Evolutionary conservation across 1,284 basidiomycete genomes (phyloP), one percentile per base, ranked within the genome.

Genomic region (Wallemia ichthyophaga): DNA sequence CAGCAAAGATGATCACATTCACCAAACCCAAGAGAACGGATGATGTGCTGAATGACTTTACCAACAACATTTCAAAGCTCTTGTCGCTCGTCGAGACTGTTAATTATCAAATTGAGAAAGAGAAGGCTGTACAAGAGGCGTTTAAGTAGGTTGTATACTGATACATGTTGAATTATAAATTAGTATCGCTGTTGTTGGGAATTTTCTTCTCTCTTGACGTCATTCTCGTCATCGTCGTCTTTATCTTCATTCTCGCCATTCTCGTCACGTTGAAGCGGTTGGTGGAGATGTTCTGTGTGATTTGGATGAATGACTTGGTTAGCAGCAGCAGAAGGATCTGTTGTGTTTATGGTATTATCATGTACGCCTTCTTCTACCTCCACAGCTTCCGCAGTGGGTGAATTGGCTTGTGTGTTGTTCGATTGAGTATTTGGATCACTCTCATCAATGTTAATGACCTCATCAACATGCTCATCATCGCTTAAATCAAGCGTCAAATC

Each of bases 31-130:
- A 81, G 76, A 64, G 62, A 62, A 78, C 83, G 1, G 88, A 92
- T 67, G 85, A 89, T 66, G 81, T 86, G 3, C 81, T 98, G 77
- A 98, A 98, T 67, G 83, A 83, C 62, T 99, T 94, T 94, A 89
- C 84, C 69, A 82, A 79, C 24, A 91, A 98, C 67, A 86, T 98
- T 77, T 82, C 83, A 67, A 88, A 84, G 70, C 72, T 99, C 66
- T 67, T 72, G 65, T 62, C 61, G 21, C 64, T 67, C 3, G 67
- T 69, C 17, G 69, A 69, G 57, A 66, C 65, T 57, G 66, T 31
- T 15, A 26, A 28, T 19, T 48, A 48, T 21, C 37, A 48, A 48
- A 48, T 48, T 48, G 37, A 48, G 37, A 48, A 48, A 19, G 37
- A 48, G 37, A 48, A 48, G n/a, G 37, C 37, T 11, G 37, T 48